A percentile compares a stretch with the other conserved stretches of the same genome.
These are phyloP conservation scores for Neurospora hispaniola DNA, from an alignment of 495 filamentous ascomycete genomes.

Conservation along the genomic window DNA sequence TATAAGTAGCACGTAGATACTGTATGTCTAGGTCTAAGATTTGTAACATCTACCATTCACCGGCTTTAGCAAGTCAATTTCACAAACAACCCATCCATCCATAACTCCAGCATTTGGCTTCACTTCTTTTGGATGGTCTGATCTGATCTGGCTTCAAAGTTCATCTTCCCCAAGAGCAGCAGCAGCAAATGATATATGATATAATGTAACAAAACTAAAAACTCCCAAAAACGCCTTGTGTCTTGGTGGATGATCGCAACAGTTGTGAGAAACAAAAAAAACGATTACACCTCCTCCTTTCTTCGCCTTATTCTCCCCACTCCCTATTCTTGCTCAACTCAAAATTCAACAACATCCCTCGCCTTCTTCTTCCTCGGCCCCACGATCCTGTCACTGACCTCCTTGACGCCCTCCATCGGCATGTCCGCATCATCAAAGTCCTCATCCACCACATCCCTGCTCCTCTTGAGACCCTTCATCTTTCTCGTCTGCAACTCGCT, in stretches of 20 bases:
- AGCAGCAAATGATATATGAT: not conserved
- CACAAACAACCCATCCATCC: not conserved
- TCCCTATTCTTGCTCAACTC: not conserved
- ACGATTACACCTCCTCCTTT: not conserved
- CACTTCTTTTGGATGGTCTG: not conserved
- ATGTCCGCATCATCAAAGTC: constrained; percentile 5
- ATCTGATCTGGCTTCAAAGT: not conserved
- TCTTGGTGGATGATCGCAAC: not conserved
- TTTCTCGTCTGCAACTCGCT: constrained; percentile 84
- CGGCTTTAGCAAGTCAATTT: not conserved
- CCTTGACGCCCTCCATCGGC: constrained; percentile 2
- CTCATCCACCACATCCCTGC: constrained; percentile 46
- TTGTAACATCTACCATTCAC: not conserved
- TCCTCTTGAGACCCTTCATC: constrained; percentile 97
- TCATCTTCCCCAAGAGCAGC: not conserved
- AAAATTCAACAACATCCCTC: not conserved
- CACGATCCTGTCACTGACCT: constrained; percentile 5
- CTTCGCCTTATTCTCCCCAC: not conserved
- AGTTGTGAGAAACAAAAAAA: not conserved
- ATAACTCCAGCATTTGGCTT: not conserved
- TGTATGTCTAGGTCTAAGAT: too few relatives aligned
- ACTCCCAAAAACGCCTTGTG: not conserved
- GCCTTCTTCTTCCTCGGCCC: constrained; percentile 11
- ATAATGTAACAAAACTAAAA: not conserved
- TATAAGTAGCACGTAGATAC: too few relatives aligned